phyloP scores from a whole-genome alignment of 148 eudicot species.

The Nyssa sinensis region DNA sequence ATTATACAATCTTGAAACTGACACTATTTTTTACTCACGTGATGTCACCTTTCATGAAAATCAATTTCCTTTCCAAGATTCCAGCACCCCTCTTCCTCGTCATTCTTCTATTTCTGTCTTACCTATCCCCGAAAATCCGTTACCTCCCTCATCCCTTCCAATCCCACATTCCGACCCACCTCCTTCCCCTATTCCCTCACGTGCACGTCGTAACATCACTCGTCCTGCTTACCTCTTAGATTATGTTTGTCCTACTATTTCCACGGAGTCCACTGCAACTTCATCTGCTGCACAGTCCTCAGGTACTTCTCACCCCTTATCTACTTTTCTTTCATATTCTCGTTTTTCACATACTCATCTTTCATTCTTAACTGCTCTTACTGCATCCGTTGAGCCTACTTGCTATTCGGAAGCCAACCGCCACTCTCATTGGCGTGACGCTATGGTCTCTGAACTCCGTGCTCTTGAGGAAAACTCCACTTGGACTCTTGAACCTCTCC shows the following conservation, averaged over 20 bases:
- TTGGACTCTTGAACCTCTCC: neutral
- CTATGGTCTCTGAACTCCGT: neutral
- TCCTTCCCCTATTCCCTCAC: no score
- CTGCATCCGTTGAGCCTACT: neutral
- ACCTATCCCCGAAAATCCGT: no score
- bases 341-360: no score
- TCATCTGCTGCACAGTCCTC: no score
- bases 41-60: conserved; percentile 8
- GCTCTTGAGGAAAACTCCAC: conserved; percentile 4
- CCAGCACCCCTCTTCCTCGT: neutral
- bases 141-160: no score
- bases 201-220: no score
- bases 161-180: no score
- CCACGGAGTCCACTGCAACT: no score
- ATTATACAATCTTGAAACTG: neutral
- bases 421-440: neutral
- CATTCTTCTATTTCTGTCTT: neutral
- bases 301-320: no score
- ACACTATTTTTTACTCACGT: neutral
- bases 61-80: no score
- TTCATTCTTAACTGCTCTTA: no score
- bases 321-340: no score
- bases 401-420: neutral
- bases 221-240: neutral
- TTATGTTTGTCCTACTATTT: neutral